Evolutionary conservation across 768 basidiomycete species (phyloP).

Genomic region (Agaricus sinodeliciosus): DNA sequence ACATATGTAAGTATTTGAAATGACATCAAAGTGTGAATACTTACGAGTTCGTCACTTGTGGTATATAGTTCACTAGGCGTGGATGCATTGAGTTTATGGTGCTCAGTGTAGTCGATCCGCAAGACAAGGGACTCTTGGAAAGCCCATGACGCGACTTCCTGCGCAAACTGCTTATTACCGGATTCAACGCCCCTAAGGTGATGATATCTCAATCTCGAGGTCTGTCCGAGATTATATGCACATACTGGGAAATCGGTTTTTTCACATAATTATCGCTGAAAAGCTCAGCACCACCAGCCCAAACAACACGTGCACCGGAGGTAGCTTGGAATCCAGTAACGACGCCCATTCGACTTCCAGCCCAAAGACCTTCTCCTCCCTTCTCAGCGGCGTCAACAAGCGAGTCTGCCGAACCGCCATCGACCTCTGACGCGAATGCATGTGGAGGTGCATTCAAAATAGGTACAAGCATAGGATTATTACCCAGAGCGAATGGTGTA

Average conservation of each 20-base stretch:
- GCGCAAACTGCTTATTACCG: constrained; percentile 70
- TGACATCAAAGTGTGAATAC: constrained; percentile 15
- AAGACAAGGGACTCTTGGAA: constrained; percentile 85
- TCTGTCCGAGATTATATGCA: constrained; percentile 13
- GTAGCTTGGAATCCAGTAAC: constrained; percentile 88
- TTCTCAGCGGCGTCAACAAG: constrained; percentile 67
- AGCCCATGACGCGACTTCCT: constrained; percentile 80
- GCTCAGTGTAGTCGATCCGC: constrained; percentile 67
- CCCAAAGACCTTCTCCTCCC: constrained; percentile 76
- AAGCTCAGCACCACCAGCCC: constrained; percentile 74
- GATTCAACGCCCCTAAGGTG: constrained; percentile 46
- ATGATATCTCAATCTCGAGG: neutral
- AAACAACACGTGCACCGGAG: constrained; percentile 70
- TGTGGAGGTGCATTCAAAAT: constrained; percentile 73
- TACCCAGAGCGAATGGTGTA: constrained; percentile 53
- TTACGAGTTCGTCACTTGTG: constrained; percentile 78
- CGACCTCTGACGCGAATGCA: constrained; percentile 70
- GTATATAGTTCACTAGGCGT: constrained; percentile 70
- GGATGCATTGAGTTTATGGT: constrained; percentile 63
- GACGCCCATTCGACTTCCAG: constrained; percentile 68
- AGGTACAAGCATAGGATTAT: constrained; percentile 76
- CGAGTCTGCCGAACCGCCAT: constrained; percentile 55
- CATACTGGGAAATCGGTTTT: constrained; percentile 56
- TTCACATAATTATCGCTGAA: constrained; percentile 72
- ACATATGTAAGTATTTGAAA: neutral